Evolutionary conservation across 1,284 basidiomycete genomes (phyloP).

Genomic region (Moesziomyces sp.): DNA sequence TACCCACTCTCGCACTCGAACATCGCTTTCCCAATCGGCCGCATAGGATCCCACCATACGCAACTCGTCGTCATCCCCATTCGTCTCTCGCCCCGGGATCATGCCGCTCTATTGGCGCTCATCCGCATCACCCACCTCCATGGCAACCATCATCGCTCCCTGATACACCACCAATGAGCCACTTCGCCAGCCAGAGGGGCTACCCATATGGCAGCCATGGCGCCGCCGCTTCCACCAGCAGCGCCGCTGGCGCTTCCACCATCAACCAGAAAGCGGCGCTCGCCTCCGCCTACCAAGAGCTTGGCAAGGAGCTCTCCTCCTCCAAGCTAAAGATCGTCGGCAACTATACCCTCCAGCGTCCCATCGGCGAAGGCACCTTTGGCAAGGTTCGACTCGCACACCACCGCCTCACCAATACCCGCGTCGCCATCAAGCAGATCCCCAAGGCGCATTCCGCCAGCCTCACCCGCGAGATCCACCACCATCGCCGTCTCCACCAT

Average conservation of each 20-base stretch:
- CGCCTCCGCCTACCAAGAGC: constrained; percentile 92
- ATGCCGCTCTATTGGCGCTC: too few species aligned
- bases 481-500: constrained; percentile 95
- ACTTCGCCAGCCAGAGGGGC: constrained; percentile 24
- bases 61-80: too few species aligned
- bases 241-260: constrained; percentile 23
- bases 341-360: constrained; percentile 92
- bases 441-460: constrained; percentile 80
- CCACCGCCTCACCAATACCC: constrained; percentile 79
- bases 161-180: constrained; percentile 19
- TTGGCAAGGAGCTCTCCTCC: constrained; percentile 91
- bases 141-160: too few species aligned
- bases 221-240: constrained; percentile 13
- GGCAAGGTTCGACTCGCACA: constrained; percentile 92
- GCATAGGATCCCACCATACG: too few species aligned
- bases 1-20: too few species aligned
- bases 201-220: constrained; percentile 18
- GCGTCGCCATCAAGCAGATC: constrained; percentile 93
- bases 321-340: constrained; percentile 89
- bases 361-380: constrained; percentile 93
- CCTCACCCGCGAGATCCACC: constrained; percentile 95
- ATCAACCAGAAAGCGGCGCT: constrained; percentile 69
- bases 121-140: too few species aligned
- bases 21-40: too few species aligned
- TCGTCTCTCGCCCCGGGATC: too few species aligned